Conservation (phyloP, 345 rosid genomes). For the Salix exigua region DNA sequence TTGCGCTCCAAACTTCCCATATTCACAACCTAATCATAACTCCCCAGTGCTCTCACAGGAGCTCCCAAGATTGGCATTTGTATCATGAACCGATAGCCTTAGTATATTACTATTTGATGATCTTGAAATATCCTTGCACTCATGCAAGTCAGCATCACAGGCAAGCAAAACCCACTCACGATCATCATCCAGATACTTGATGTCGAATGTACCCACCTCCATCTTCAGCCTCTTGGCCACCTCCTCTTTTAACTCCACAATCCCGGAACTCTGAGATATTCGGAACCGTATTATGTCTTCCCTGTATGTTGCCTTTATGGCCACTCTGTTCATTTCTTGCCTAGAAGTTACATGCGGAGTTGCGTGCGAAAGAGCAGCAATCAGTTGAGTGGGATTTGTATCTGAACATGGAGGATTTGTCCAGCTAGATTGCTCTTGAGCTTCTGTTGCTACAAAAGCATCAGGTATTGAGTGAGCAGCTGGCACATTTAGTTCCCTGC, state of each 20-base stretch:
- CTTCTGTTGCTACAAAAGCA: constrained; percentile 38
- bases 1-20: constrained; percentile 13
- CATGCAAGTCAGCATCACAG: constrained; percentile 77
- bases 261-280: constrained; percentile 47
- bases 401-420: constrained; percentile 27
- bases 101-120: constrained; percentile 55
- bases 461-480: constrained; percentile 46
- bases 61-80: constrained; percentile 62
- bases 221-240: constrained; percentile 83
- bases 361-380: constrained; percentile 27
- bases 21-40: constrained; percentile 23
- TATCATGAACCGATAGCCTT: constrained; percentile 67
- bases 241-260: constrained; percentile 66
- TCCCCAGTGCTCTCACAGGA: constrained; percentile 86
- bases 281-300: constrained; percentile 82
- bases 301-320: constrained; percentile 74
- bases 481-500: constrained; percentile 23
- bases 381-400: constrained; percentile 18
- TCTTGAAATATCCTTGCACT: constrained; percentile 66
- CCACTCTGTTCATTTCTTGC: constrained; percentile 42
- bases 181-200: constrained; percentile 83
- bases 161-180: constrained; percentile 78
- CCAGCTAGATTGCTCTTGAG: constrained; percentile 46
- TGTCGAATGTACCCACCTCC: constrained; percentile 67
- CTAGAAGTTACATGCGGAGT: constrained; percentile 20